Conservation (phyloP, 1,284 basidiomycete species). For the Trichosporon sp. region DNA sequence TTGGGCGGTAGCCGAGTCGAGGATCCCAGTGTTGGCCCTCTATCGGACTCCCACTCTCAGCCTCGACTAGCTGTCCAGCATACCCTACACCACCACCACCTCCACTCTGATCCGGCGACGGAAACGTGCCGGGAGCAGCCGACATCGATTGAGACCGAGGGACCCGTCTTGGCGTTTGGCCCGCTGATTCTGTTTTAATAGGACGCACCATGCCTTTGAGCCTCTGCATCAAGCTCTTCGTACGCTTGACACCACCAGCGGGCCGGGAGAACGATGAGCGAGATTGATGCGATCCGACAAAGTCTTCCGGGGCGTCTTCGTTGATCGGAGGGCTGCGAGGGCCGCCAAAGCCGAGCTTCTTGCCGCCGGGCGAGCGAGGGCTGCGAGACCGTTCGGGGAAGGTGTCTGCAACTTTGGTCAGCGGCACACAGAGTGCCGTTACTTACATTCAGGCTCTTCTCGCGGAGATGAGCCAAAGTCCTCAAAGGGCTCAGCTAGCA, state of each 20-base stretch:
- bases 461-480: conserved; percentile 45
- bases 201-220: conserved; percentile 49
- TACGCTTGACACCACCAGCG: conserved; percentile 44
- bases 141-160: conserved; percentile 23
- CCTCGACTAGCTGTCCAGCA: conserved; percentile 10
- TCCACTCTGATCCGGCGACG: not conserved
- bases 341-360: conserved; percentile 19
- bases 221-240: conserved; percentile 49
- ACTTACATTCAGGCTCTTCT: conserved; percentile 20
- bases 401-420: conserved; percentile 20
- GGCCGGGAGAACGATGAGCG: conserved; percentile 2
- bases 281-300: not conserved
- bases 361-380: conserved; percentile 36
- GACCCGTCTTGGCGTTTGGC: conserved; percentile 7
- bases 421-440: not conserved
- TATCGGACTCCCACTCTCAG: conserved; percentile 1
- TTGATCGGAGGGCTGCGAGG: conserved; percentile 11
- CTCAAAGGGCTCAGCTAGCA: conserved; percentile 47
- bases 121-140: conserved; percentile 5
- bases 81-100: conserved; percentile 1
- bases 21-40: not conserved
- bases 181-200: conserved; percentile 8
- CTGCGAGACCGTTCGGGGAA: conserved; percentile 5
- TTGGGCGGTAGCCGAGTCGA: not conserved
- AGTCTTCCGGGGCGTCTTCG: conserved; percentile 3